phyloP scores from a whole-genome alignment of 495 filamentous ascomycete genomes.

The Corynascus novoguineensis region DNA sequence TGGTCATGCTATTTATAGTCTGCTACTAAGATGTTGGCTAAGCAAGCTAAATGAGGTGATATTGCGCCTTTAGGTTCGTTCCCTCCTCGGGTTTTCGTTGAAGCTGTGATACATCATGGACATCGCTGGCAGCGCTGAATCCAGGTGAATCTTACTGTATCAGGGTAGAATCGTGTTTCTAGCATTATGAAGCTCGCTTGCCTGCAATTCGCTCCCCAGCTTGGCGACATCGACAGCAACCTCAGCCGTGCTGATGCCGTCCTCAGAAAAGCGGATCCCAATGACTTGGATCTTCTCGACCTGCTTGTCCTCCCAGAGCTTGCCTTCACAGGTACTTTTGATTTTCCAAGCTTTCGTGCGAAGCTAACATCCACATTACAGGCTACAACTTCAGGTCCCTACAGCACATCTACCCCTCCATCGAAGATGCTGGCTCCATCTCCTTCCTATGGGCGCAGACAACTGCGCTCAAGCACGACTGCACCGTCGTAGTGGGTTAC shows the following conservation, averaged over 20 bases:
- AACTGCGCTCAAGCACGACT: slow-evolving; percentile 65
- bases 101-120: no score
- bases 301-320: slow-evolving; percentile 81
- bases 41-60: no score
- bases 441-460: slow-evolving; percentile 75
- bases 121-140: no score
- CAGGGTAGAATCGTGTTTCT: no score
- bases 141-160: no score
- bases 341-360: not conserved
- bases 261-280: slow-evolving; percentile 48
- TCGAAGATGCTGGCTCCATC: slow-evolving; percentile 66
- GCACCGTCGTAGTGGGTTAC: slow-evolving; percentile 83
- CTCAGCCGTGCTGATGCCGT: slow-evolving; percentile 70
- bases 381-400: slow-evolving; percentile 89
- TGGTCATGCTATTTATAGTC: no score
- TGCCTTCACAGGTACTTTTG: slow-evolving; percentile 69
- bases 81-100: no score
- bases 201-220: slow-evolving; percentile 61
- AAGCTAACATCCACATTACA: slow-evolving; percentile 22
- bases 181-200: slow-evolving; percentile 29
- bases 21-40: no score
- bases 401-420: slow-evolving; percentile 66
- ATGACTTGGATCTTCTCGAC: slow-evolving; percentile 54
- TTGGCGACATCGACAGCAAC: slow-evolving; percentile 74
- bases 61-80: no score